Base-by-base conservation (phyloP, 441 rosid species). In the Macaranga tanarius region DNA sequence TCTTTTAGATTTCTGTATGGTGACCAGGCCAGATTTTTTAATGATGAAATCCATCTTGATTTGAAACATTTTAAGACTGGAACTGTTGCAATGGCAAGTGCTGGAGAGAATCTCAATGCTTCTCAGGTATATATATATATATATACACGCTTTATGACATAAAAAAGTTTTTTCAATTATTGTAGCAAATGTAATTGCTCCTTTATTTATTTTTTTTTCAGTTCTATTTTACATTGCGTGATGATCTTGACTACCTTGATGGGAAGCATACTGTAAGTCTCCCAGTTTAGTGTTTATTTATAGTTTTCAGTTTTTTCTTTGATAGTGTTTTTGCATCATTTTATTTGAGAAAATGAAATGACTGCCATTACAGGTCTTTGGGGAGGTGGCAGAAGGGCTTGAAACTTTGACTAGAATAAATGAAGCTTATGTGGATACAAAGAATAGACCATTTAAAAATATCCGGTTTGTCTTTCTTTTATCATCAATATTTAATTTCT, bases 71-170 rank as follows among this genome's bases (percentile, higher is more conserved):
- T 86, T 19, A 92, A 88, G 87, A 90, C 82, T 0, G 99, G 98
- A 65, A 89, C 97, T 52, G 84, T 93, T 83, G 93, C 97, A 45
- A 96, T 96, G 99, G 97, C 98, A 70, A 92, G 97, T 76, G 97
- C 89, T 73, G 98, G 99, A 45, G 97, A 92, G 79, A 92, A 93
- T 85, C 89, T 93, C 57, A 93, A 96, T 87, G 97, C 99, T 84
- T 96, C 98, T 17, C 99, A 93, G 95, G 99, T 93, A 69, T 90
- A 66, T 90, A 23, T 31, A 17, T 50, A 44, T 65, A 68, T 74
- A 10, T 42, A 7, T 42, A 42, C 0, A 34, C 6, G 38, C 7
- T 4, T 34, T 34, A 7, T 5, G 38, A 7, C 38, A 34, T 34
- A 34, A 34, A 34, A 3, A 34, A 34, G 4, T 5, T 31, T 2